Conservation (phyloP, 768 basidiomycete species). For the Suillus occidentalis region DNA sequence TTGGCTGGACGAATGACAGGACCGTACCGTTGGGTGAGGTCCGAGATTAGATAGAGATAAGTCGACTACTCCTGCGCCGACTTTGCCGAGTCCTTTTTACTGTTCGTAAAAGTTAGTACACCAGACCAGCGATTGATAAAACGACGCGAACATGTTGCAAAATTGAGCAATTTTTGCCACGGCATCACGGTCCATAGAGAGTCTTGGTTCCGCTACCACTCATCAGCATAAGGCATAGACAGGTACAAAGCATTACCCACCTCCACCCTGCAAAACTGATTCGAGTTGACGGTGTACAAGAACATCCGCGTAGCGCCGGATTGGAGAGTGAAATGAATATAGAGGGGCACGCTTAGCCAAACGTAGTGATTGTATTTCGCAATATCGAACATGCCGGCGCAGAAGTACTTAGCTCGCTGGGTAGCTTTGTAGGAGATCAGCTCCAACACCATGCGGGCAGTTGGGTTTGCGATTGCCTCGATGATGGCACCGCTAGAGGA, state of each 20-base stretch:
- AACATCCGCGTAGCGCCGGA: slow-evolving; percentile 91
- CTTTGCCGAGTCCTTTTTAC: slow-evolving; percentile 87
- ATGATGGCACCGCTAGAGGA: slow-evolving; percentile 81
- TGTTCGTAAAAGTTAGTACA: slow-evolving; percentile 29
- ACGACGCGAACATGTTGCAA: slow-evolving; percentile 81
- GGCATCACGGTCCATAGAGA: slow-evolving; percentile 96
- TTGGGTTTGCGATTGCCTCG: slow-evolving; percentile 67
- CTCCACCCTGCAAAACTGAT: slow-evolving; percentile 72
- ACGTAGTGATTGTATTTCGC: slow-evolving; percentile 96
- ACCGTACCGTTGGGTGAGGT: slow-evolving; percentile 92
- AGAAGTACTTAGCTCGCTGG: slow-evolving; percentile 96
- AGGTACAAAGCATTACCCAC: slow-evolving; percentile 37
- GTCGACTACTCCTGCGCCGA: slow-evolving; percentile 96
- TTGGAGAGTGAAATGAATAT: slow-evolving; percentile 92
- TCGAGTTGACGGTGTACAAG: slow-evolving; percentile 97
- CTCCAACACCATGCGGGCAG: slow-evolving; percentile 77
- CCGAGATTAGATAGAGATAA: slow-evolving; percentile 90
- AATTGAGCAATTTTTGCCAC: slow-evolving; percentile 98
- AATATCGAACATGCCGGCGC: slow-evolving; percentile 98
- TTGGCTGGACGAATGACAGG: slow-evolving; percentile 95
- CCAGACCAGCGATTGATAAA: not conserved
- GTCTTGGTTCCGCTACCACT: slow-evolving; percentile 70
- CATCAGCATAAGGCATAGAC: slow-evolving; percentile 11
- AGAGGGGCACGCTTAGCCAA: slow-evolving; percentile 76
- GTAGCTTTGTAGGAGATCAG: slow-evolving; percentile 89